phyloP scores from a whole-genome alignment of 2,329 filamentous ascomycete genomes.

The Chrysosporium queenslandicum region DNA sequence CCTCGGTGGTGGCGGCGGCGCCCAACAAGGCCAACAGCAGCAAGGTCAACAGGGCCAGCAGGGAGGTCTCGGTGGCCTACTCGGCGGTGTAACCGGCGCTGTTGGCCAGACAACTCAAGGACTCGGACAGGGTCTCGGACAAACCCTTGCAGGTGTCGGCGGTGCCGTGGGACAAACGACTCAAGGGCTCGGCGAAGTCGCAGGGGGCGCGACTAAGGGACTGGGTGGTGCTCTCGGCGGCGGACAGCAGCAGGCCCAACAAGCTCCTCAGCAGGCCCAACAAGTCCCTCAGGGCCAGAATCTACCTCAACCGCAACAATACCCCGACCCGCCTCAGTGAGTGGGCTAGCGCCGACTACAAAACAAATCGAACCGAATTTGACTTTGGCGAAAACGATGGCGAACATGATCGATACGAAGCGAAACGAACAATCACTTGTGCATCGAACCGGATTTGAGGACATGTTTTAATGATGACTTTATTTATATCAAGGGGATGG shows the following conservation, averaged over 20 bases:
- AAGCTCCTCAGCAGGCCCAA: slow-evolving; percentile 5
- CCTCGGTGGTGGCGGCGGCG: slow-evolving; percentile 10
- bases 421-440: neutral
- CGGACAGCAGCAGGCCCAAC: slow-evolving; percentile 7
- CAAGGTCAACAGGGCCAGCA: slow-evolving; percentile 7
- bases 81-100: slow-evolving; percentile 12
- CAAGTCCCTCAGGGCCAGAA: slow-evolving; percentile 5
- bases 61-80: slow-evolving; percentile 4
- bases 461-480: neutral
- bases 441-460: neutral
- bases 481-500: too few species aligned
- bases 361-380: neutral
- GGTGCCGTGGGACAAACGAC: slow-evolving; percentile 12
- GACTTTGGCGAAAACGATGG: neutral
- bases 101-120: slow-evolving; percentile 11
- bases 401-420: neutral
- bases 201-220: slow-evolving; percentile 10
- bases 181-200: slow-evolving; percentile 11
- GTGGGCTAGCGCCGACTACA: neutral
- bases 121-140: slow-evolving; percentile 10
- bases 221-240: slow-evolving; percentile 11
- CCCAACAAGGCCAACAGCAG: neutral
- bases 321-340: neutral
- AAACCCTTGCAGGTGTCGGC: slow-evolving; percentile 10
- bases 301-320: slow-evolving; percentile 3